Evolutionary conservation across 163 green algal species (phyloP), one percentile per base, ranked within the genome.

Genomic region (Scenedesmus sp.): DNA sequence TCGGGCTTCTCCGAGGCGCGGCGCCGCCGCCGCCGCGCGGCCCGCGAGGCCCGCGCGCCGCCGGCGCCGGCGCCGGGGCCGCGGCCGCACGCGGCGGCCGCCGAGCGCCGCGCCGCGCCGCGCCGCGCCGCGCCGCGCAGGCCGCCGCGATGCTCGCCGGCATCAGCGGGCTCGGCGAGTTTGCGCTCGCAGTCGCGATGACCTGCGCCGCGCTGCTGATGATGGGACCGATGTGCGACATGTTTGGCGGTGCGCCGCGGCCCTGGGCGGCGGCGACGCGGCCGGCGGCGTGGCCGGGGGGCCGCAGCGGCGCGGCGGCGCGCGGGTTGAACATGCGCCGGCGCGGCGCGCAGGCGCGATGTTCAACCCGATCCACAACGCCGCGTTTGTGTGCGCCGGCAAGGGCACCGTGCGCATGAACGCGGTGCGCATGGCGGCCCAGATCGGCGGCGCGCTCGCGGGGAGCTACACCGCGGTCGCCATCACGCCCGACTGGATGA

Each of bases 291-390:
- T n/a, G n/a, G n/a, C n/a, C n/a, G n/a, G n/a, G n/a, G n/a, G n/a
- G n/a, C n/a, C n/a, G n/a, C n/a, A n/a, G n/a, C n/a, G n/a, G n/a
- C n/a, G n/a, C n/a, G n/a, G n/a, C n/a, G n/a, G n/a, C n/a, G n/a
- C n/a, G n/a, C n/a, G n/a, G n/a, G n/a, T n/a, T n/a, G n/a, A n/a
- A n/a, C n/a, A n/a, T n/a, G n/a, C n/a, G n/a, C n/a, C n/a, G n/a
- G n/a, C n/a, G n/a, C n/a, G n/a, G n/a, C n/a, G n/a, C n/a, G n/a
- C n/a, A n/a, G n/a, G n/a, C 11, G 75, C 75, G 4, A n/a, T 83
- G 42, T 83, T 83, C 75, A 83, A 83, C 56, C 77, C 77, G 1
- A 33, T 78, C 2, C 77, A 83, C 58, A 83, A 83, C 24, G 66
- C 60, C n/a, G 77, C 77, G 6, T 83, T 83, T 54, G 26, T 78